Evolutionary conservation across 148 eudicot genomes (phyloP), one percentile per base, ranked within the genome.

Genomic region (Arctostaphylos glauca): DNA sequence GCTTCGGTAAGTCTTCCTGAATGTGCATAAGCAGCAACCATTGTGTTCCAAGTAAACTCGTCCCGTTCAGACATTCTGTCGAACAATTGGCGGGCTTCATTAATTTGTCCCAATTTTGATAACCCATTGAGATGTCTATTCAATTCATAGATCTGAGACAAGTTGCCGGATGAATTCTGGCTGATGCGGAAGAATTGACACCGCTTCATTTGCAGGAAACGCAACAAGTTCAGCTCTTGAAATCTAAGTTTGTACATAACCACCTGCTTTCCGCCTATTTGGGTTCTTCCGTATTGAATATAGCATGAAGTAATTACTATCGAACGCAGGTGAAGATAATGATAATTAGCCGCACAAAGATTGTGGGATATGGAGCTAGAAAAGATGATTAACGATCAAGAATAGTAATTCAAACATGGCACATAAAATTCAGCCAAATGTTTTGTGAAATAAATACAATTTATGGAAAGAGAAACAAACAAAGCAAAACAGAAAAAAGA

Each of bases 51-150:
- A 2, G 89, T 86, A 53, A 89, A 91, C 73, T 87, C 92, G 81
- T 95, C 97, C 60, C 91, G 84, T n/a, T 92, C 80, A 70, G 88
- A 84, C 97, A 95, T 92, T 88, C 75, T 6, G 82, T 88, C 95
- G 54, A 95, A 95, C 91, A 93, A 10, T 21, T 87, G 85, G 74
- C 88, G 89, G 5, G 98, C 97, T 58, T 91, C 90, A 81, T 92
- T 87, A 54, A 87, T 80, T 73, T 83, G 80, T 50, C 93, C 92
- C 21, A 74, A 81, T 81, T 88, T 87, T 18, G 78, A 84, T 25
- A 87, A 70, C 14, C 15, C 74, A 55, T 79, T 82, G 18, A 87
- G 43, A 25, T 68, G 72, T 50, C 25, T 83, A 81, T 87, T 87
- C 82, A 62, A 83, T 16, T 79, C 77, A 50, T 66, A 49, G 50